These are phyloP conservation scores for Zymoseptoria ardabiliae DNA, from an alignment of 2,329 filamentous ascomycete genomes.

Conservation along the genomic window DNA sequence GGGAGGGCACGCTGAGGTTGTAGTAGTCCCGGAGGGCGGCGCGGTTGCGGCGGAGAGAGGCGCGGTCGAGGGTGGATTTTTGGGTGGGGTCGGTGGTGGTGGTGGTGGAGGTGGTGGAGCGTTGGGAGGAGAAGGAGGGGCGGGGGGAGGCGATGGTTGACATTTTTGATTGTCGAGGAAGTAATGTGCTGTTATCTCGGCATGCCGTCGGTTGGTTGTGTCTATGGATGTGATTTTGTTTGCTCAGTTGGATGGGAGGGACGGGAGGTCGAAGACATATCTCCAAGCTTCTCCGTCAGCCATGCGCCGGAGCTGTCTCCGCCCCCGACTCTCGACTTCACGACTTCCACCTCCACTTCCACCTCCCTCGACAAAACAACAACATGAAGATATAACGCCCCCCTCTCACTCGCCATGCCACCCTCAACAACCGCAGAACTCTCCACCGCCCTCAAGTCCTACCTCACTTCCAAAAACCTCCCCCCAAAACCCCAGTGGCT, in stretches of 20 bases:
- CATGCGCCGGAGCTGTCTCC: background rate
- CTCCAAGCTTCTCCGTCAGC: too few species aligned
- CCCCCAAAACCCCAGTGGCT: conserved; percentile 57
- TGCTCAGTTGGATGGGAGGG: background rate
- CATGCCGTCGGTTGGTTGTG: background rate
- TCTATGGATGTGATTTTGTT: background rate
- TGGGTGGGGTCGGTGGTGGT: conserved; percentile 37
- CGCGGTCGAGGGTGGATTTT: conserved; percentile 30
- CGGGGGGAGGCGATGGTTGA: conserved; percentile 54
- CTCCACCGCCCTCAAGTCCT: conserved; percentile 7
- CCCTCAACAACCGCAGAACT: conserved; percentile 3
- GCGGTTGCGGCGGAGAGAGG: conserved; percentile 60
- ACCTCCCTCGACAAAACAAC: background rate
- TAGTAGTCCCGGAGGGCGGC: conserved; percentile 91
- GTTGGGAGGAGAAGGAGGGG: conserved; percentile 59
- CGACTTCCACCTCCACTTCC: background rate
- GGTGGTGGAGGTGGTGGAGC: conserved; percentile 61
- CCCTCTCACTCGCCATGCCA: conserved; percentile 2
- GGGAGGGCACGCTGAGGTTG: conserved; percentile 55
- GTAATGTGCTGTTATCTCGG: too few species aligned
- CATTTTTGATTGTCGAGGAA: conserved; percentile 35
- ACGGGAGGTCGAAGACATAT: too few species aligned
- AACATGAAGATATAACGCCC: conserved; percentile 7
- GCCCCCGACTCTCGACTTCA: background rate
- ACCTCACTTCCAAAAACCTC: conserved; percentile 31